Evolutionary conservation across 495 filamentous ascomycete genomes (phyloP), one percentile per base, ranked within the genome.

Genomic region (Penicillium waksmanii): DNA sequence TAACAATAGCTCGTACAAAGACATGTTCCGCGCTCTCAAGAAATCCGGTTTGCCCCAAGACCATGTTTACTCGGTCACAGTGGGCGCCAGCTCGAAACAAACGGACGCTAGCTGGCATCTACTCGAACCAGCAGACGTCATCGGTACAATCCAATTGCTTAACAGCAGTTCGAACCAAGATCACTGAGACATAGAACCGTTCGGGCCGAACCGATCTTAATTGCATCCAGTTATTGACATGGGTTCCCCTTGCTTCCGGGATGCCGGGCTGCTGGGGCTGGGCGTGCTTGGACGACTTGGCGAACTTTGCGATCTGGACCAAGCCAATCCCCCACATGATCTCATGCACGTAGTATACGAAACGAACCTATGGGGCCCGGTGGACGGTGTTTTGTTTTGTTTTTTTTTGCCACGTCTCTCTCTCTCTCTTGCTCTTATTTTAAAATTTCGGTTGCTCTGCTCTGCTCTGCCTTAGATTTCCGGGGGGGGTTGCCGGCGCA

Each of bases 81-180:
- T 98, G 21, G 94, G 94, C 18, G 87, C 92, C 5, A 90, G 85
- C 61, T 90, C 86, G 31, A 97, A 96, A 77, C 84, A 89, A 62
- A 98, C 94, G 2, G 78, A 91, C 25, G 94, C 94, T 11, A 84
- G 84, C 51, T 97, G 90, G 86, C 92, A 96, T 66, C 77, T 98
- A 4, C 78, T 93, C 11, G 92, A 97, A 69, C 90, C 94, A 0
- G 78, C 86, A 53, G 93, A 97, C 72, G 92, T 98, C 40, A 87
- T 98, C 49, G 86, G 88, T 56, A 85, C 88, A 25, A 81, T 94
- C 23, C 86, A 87, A 13, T 78, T 92, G 51, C 84, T 97, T 5
- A 84, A 84, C 63, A 83, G 74, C 46, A 71, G 58, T 42, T 65
- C 61, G 31, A 56, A 60, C n/a, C 72, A 73, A 56, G 76, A 77